Conservation (phyloP, 495 filamentous ascomycete species). For the Daldinia vernicosa region DNA sequence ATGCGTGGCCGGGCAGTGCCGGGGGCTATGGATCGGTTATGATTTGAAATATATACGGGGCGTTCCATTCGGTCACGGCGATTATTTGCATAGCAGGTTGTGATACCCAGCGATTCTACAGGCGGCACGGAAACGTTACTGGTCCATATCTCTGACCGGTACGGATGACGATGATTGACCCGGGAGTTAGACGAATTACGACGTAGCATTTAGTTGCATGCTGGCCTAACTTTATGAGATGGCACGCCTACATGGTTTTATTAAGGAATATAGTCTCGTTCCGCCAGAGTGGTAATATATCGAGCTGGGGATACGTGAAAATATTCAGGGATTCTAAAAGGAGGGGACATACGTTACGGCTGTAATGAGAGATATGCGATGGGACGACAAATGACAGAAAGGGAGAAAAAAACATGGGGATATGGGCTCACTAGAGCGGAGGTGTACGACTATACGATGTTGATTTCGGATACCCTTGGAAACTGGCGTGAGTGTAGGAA, state of each 20-base stretch:
- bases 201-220: constrained; percentile 18
- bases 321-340: neutral
- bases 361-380: constrained; percentile 23
- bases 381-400: constrained; percentile 34
- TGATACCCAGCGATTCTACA: constrained; percentile 34
- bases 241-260: constrained; percentile 21
- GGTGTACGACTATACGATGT: constrained; percentile 47
- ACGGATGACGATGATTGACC: constrained; percentile 10
- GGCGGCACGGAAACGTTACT: constrained; percentile 12
- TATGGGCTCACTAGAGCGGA: constrained; percentile 37
- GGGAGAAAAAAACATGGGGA: constrained; percentile 26
- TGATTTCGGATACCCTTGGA: constrained; percentile 47
- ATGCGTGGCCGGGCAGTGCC: constrained; percentile 5
- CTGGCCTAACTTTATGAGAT: constrained; percentile 20
- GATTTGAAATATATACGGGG: constrained; percentile 37
- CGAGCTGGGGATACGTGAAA: constrained; percentile 2
- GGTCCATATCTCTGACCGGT: constrained; percentile 12
- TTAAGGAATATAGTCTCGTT: constrained; percentile 19
- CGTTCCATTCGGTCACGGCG: constrained; percentile 28
- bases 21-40: constrained; percentile 22
- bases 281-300: constrained; percentile 15
- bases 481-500: constrained; percentile 31
- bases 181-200: constrained; percentile 20
- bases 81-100: constrained; percentile 35
- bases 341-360: constrained; percentile 12